These are phyloP conservation scores for Candida arabinofermentans DNA, from an alignment of 805 yeast species.

Conservation along the genomic window DNA sequence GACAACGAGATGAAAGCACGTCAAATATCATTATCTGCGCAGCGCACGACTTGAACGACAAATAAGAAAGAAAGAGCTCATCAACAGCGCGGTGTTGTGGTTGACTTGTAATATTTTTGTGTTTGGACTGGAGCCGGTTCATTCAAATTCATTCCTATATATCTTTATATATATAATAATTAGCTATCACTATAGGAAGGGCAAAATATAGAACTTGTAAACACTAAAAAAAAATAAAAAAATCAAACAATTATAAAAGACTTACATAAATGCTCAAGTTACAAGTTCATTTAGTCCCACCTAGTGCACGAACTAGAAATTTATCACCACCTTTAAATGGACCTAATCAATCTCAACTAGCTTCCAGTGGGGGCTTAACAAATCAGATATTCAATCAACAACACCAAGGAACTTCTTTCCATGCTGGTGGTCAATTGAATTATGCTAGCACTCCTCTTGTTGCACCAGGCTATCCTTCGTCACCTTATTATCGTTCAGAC, in stretches of 20 bases:
- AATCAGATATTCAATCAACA: neutral
- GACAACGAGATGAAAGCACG: slow-evolving; percentile 29
- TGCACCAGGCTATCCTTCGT: slow-evolving; percentile 8
- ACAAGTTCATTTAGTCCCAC: slow-evolving; percentile 26
- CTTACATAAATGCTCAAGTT: slow-evolving; percentile 21
- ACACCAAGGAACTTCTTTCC: slow-evolving; percentile 8
- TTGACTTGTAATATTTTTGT: too few relatives aligned
- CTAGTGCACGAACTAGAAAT: slow-evolving; percentile 13
- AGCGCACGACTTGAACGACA: neutral
- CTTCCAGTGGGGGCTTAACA: neutral
- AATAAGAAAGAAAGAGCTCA: neutral
- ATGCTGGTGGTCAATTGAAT: slow-evolving; percentile 16
- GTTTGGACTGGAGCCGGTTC: too few relatives aligned
- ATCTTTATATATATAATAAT: too few relatives aligned
- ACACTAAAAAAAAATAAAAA: too few relatives aligned
- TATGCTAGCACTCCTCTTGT: slow-evolving; percentile 26
- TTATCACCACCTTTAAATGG: neutral
- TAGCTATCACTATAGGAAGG: too few relatives aligned
- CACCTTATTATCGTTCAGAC: slow-evolving; percentile 9
- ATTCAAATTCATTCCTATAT: too few relatives aligned
- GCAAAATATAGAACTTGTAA: too few relatives aligned
- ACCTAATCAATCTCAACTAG: slow-evolving; percentile 1
- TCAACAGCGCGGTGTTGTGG: too few relatives aligned
- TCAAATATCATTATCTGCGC: slow-evolving; percentile 2
- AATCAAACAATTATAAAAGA: too few relatives aligned